phyloP scores from a whole-genome alignment of 495 filamentous ascomycete species.

The Hyaloscypha variabilis region DNA sequence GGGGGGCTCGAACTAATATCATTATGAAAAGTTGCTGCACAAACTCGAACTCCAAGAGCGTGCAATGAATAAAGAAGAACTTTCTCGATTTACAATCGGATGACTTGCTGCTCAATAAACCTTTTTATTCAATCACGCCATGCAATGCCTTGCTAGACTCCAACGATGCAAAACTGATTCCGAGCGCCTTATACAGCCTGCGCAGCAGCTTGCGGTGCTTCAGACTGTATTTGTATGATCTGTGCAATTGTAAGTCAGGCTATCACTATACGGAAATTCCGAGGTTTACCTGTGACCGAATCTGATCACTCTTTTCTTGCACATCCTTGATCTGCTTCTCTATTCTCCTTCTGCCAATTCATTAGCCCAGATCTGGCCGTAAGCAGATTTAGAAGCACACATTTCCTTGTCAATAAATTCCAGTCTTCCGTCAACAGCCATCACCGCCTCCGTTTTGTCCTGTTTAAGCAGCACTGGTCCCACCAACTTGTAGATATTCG shows the following conservation, averaged over 20 bases:
- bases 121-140: slow-evolving; percentile 6
- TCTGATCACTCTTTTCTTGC: slow-evolving; percentile 80
- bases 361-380: slow-evolving; percentile 17
- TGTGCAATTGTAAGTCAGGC: slow-evolving; percentile 6
- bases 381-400: slow-evolving; percentile 51
- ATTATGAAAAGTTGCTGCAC: no score
- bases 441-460: slow-evolving; percentile 81
- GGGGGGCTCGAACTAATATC: no score
- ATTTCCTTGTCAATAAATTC: slow-evolving; percentile 95
- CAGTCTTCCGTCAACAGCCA: slow-evolving; percentile 86
- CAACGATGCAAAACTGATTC: background rate
- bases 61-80: background rate
- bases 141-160: slow-evolving; percentile 22
- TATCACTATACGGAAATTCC: background rate
- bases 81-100: background rate
- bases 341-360: slow-evolving; percentile 66
- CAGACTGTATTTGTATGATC: slow-evolving; percentile 34
- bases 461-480: slow-evolving; percentile 95
- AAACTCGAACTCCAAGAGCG: background rate
- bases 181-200: slow-evolving; percentile 14
- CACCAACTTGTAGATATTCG: slow-evolving; percentile 93
- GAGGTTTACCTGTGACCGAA: slow-evolving; percentile 66
- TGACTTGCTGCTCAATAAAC: background rate
- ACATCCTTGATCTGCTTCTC: slow-evolving; percentile 79
- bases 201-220: slow-evolving; percentile 19